Base-by-base conservation (phyloP, 2,329 filamentous ascomycete genomes). In the Didymella exigua region DNA sequence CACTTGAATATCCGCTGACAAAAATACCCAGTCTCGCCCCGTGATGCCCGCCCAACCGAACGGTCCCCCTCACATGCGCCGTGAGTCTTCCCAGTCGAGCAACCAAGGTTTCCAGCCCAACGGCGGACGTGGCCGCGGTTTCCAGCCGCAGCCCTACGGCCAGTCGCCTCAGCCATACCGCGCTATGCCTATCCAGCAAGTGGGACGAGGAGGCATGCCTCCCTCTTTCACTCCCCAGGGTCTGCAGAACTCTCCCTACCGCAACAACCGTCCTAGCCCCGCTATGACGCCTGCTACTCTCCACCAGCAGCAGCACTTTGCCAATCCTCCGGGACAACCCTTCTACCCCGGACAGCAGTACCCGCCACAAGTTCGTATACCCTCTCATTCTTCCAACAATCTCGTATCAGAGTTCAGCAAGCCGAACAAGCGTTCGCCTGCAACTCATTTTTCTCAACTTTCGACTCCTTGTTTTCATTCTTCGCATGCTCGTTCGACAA, bases 71-170 rank as follows among this genome's bases (percentile, higher is more conserved):
- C 85, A 98, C 76, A 84, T 91, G 67, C 89, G 93, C 69, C 89
- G 91, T 66, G 89, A 93, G 73, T 97, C 93, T 26, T 89, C 89
- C 31, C 91, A 95, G 70, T 96, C 91, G 19, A 86, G 85, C 72
- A 78, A 76, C 67, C 76, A 80, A 73, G 69, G 71, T 33, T 80
- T 76, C 57, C 66, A 71, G 21, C 73, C 75, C 11, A 74, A 73
- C 53, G 79, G 76, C 57, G 75, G 77, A 61, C 81, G 80, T 42
- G 81, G 81, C 55, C 82, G 85, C 60, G 82, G 83, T 61, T 58
- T 69, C 58, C 61, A 78, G 54, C 76, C 76, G 45, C 63, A 64
- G 21, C 78, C 80, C 33, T 82, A 82, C 67, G 81, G 83, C 56
- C 79, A 68, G 21, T 85, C 85, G 37, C 84, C 85, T 23, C 78